Evolutionary conservation across 768 basidiomycete species (phyloP).

Genomic region (Pleurotus giganteus): DNA sequence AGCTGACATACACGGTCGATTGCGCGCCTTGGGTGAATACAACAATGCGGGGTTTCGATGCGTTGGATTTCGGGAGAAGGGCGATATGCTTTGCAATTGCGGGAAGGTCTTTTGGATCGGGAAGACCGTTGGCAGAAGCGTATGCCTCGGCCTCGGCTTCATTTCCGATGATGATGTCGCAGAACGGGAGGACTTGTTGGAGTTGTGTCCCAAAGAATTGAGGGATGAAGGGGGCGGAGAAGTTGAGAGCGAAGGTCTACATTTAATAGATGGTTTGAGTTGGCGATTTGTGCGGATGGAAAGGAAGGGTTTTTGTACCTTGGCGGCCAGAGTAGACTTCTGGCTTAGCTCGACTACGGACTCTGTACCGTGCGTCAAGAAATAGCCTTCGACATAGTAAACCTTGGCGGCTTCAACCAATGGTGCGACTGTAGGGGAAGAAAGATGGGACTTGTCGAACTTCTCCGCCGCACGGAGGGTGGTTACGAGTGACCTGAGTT

Average conservation of each 20-base stretch:
- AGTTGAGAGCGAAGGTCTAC: slow-evolving; percentile 87
- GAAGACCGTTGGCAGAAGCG: slow-evolving; percentile 69
- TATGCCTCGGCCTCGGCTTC: slow-evolving; percentile 92
- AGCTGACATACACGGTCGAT: slow-evolving; percentile 73
- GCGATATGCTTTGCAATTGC: slow-evolving; percentile 77
- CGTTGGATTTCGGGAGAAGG: slow-evolving; percentile 70
- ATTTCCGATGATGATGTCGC: slow-evolving; percentile 94
- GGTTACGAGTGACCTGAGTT: slow-evolving; percentile 82
- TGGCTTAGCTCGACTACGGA: slow-evolving; percentile 72
- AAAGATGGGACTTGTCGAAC: slow-evolving; percentile 80
- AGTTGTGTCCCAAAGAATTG: slow-evolving; percentile 89
- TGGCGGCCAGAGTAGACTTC: slow-evolving; percentile 71
- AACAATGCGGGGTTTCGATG: slow-evolving; percentile 74
- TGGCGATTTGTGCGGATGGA: slow-evolving; percentile 4
- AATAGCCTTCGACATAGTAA: slow-evolving; percentile 96
- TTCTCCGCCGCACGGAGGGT: slow-evolving; percentile 88
- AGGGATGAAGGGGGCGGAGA: slow-evolving; percentile 96
- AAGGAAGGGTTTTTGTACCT: slow-evolving; percentile 43
- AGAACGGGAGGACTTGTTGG: slow-evolving; percentile 76
- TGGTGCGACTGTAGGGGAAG: slow-evolving; percentile 69
- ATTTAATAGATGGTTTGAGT: slow-evolving; percentile 3
- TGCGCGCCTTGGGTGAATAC: slow-evolving; percentile 89
- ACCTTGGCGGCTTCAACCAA: slow-evolving; percentile 78
- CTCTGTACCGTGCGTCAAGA: slow-evolving; percentile 89
- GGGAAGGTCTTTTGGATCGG: slow-evolving; percentile 62